These are phyloP conservation scores for Sporothrix phasma DNA, from an alignment of 2,329 filamentous ascomycete species.

Conservation along the genomic window DNA sequence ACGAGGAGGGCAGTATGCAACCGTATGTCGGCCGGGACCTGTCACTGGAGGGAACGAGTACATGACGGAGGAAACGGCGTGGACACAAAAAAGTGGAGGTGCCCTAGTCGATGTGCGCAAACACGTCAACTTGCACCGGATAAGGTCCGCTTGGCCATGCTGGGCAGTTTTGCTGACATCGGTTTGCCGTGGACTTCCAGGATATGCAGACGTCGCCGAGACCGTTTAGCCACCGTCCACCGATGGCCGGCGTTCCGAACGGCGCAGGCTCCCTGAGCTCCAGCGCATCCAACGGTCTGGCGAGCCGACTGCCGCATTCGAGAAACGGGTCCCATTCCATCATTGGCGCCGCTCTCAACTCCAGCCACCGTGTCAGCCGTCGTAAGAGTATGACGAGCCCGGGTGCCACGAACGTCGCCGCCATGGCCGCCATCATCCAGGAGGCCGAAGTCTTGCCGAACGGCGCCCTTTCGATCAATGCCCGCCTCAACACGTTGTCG, in stretches of 20 bases:
- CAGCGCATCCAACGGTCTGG: slow-evolving; percentile 48
- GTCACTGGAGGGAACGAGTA: too few species aligned
- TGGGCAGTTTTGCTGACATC: slow-evolving; percentile 22
- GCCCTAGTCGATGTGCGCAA: background rate
- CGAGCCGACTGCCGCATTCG: slow-evolving; percentile 52
- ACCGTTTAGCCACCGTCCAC: slow-evolving; percentile 55
- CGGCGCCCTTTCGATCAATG: slow-evolving; percentile 47
- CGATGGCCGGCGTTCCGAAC: slow-evolving; percentile 48
- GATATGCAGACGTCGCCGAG: slow-evolving; percentile 57
- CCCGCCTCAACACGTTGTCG: slow-evolving; percentile 59
- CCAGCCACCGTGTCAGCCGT: slow-evolving; percentile 76
- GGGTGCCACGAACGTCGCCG: slow-evolving; percentile 59
- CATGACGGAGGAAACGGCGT: background rate
- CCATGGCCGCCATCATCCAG: slow-evolving; percentile 61
- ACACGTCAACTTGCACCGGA: background rate
- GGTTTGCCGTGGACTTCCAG: slow-evolving; percentile 29
- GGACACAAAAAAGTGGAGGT: background rate
- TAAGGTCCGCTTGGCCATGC: background rate
- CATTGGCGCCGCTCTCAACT: slow-evolving; percentile 56
- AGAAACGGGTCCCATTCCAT: slow-evolving; percentile 76
- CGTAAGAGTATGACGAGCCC: slow-evolving; percentile 86
- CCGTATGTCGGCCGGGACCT: too few species aligned
- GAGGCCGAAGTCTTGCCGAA: slow-evolving; percentile 51
- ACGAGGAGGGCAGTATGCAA: too few species aligned
- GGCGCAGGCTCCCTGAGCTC: slow-evolving; percentile 36